A percentile compares a stretch with the other conserved stretches of the same genome.
Conservation (phyloP, 805 yeast genomes). For the Wickerhamomyces mucosus region DNA sequence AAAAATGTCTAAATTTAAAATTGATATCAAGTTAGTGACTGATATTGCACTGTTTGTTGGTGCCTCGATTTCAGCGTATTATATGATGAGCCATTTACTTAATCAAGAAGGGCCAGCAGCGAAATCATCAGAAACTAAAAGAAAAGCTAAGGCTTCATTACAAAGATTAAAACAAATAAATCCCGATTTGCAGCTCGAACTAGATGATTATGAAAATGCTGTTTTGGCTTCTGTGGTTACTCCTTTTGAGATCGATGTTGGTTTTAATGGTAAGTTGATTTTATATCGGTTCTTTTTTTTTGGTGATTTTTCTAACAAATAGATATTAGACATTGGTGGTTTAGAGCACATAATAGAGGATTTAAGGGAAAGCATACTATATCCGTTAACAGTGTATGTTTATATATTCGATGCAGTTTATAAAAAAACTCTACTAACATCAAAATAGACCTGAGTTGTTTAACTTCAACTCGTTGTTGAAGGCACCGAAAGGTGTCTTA, state of each 20-base stretch:
- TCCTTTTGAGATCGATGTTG: constrained; percentile 72
- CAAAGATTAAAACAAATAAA: constrained; percentile 47
- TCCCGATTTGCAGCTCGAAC: constrained; percentile 46
- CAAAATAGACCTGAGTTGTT: constrained; percentile 56
- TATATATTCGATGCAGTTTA: constrained; percentile 2
- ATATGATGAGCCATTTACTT: constrained; percentile 38
- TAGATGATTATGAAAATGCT: constrained; percentile 70
- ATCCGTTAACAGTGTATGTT: constrained; percentile 54
- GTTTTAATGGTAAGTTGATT: constrained; percentile 37
- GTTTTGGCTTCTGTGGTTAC: constrained; percentile 71
- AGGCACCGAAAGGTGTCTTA: constrained; percentile 91
- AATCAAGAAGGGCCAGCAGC: constrained; percentile 35
- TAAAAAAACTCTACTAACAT: constrained; percentile 1
- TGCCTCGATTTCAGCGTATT: constrained; percentile 64
- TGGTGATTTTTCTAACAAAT: neutral
- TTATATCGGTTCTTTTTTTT: neutral
- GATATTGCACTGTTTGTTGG: constrained; percentile 45
- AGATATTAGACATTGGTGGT: constrained; percentile 68
- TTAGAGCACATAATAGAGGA: constrained; percentile 76
- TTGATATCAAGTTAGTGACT: constrained; percentile 30
- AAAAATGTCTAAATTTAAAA: constrained; percentile 14
- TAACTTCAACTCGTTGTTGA: constrained; percentile 60
- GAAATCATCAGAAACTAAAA: constrained; percentile 50
- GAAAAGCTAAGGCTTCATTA: constrained; percentile 46
- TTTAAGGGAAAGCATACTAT: constrained; percentile 76